Evolutionary conservation across 2,329 filamentous ascomycete species (phyloP), one percentile per base, ranked within the genome.

Genomic region (Fulvia fulva): DNA sequence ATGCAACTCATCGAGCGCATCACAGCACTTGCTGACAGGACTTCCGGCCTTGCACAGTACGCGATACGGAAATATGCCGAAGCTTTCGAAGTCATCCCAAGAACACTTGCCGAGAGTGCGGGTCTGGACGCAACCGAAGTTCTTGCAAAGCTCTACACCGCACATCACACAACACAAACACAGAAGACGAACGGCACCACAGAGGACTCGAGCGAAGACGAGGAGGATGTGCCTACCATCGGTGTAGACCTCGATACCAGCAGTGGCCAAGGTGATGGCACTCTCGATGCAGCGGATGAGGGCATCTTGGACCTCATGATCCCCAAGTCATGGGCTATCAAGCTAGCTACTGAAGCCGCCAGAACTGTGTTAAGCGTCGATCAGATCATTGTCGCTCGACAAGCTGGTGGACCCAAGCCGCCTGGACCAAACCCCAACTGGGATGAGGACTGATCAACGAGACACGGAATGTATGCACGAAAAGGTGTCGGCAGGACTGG

Each of bases 101-200:
- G 94, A 66, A 96, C 91, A 16, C 81, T 99, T 57, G 94, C 95
- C 52, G 94, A 99, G 78, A 96, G 90, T 67, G 93, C 92, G 46
- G 94, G 94, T 65, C 83, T 99, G 22, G 94, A 99, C 73, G 94
- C 94, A 57, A 99, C 94, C n/a, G 94, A 97, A 76, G 88, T 97
- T 53, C 81, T 99, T 59, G 94, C 91, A 70, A 87, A 88, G 70
- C 80, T 99, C 60, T 99, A 97, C 76, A 91, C 92, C 26, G 91
- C 93, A 53, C 94, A 99, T 77, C 65, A 67, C 73, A 53, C 52
- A 45, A 45, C 55, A 8, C 52, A 55, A 11, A 52, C 56, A 34
- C 26, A 56, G 12, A 53, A 56, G n/a, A 57, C 60, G 3, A 64
- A 65, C 52, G 63, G 61, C 50, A 57, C 63, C 41, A 65, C 65